Evolutionary conservation across 441 rosid genomes (phyloP).

Genomic region (Adansonia rubrostipa): DNA sequence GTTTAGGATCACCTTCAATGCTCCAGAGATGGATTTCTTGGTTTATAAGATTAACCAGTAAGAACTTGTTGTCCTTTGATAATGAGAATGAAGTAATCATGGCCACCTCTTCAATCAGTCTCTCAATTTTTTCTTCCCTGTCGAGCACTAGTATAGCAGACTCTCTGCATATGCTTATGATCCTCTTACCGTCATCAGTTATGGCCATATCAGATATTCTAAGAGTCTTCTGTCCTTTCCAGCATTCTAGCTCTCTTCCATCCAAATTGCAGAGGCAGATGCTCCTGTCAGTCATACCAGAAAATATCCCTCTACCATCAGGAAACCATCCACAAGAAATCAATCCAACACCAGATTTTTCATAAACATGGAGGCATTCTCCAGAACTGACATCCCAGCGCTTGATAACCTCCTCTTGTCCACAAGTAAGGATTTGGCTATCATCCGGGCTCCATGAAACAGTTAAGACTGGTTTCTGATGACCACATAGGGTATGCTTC

Average conservation of each 20-base stretch:
- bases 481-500: slow-evolving; percentile 67
- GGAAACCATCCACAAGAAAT: slow-evolving; percentile 75
- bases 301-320: slow-evolving; percentile 55
- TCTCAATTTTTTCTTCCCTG: slow-evolving; percentile 54
- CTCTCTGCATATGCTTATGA: slow-evolving; percentile 61
- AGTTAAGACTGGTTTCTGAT: slow-evolving; percentile 62
- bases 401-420: slow-evolving; percentile 61
- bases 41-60: slow-evolving; percentile 64
- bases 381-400: slow-evolving; percentile 72
- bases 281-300: slow-evolving; percentile 62
- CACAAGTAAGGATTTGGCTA: slow-evolving; percentile 68
- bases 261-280: slow-evolving; percentile 72
- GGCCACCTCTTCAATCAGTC: slow-evolving; percentile 60
- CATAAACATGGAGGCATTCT: slow-evolving; percentile 57
- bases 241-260: slow-evolving; percentile 66
- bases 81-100: slow-evolving; percentile 66
- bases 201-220: slow-evolving; percentile 71
- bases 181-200: slow-evolving; percentile 68
- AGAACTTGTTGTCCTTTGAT: slow-evolving; percentile 61
- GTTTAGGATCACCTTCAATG: slow-evolving; percentile 57
- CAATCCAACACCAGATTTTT: slow-evolving; percentile 53
- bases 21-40: slow-evolving; percentile 81
- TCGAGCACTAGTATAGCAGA: slow-evolving; percentile 57
- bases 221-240: slow-evolving; percentile 69
- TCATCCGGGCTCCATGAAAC: slow-evolving; percentile 76